Base-by-base conservation (phyloP, 768 basidiomycete species). In the Leucosporidium creatinivorum region DNA sequence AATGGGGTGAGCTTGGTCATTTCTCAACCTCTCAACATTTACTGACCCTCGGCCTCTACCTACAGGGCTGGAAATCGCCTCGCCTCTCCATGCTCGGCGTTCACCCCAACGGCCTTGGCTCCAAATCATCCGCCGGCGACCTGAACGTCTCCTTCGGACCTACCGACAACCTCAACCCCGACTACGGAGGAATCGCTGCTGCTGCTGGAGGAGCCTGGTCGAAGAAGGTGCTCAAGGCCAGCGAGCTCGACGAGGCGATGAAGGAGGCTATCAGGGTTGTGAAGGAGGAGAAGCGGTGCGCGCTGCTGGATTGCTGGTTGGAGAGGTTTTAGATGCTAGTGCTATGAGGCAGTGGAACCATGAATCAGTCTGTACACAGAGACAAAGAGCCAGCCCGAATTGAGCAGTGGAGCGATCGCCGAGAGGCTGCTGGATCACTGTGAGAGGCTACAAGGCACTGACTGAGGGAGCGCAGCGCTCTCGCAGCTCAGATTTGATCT, bases 141-240 rank as follows among this genome's bases (percentile, higher is more conserved):
- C 82, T 89, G 1, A 82, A 85, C 10, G 82, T 85, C 18, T 85
- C 86, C 0, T 87, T 89, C 69, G 86, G 86, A 0, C 86, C 86
- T 4, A 49, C 30, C 5, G 66, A 71, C 56, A 50, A 49, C 12
- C 78, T 81, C 47, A 58, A 72, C 18, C 86, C 87, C 0, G 85
- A 88, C 72, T 85, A 84, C 70, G 73, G 73, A 0, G 81, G 82
- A 64, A 85, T 88, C 52, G 87, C 87, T 0, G 83, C 83, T 3
- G 87, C 86, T 0, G 86, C 87, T 0, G 85, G 86, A 9, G 83
- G 82, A 4, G 86, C 86, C 1, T 88, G 87, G 87, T 81, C 81
- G 0, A 78, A 77, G 59, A 80, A 80, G 28, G 68, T 77, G n/a
- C 61, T 52, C 44, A 63, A 69, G 26, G 69, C 70, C 6, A 74